Conservation (phyloP, 2,329 filamentous ascomycete species). For the Exutisphaerella laricina region DNA sequence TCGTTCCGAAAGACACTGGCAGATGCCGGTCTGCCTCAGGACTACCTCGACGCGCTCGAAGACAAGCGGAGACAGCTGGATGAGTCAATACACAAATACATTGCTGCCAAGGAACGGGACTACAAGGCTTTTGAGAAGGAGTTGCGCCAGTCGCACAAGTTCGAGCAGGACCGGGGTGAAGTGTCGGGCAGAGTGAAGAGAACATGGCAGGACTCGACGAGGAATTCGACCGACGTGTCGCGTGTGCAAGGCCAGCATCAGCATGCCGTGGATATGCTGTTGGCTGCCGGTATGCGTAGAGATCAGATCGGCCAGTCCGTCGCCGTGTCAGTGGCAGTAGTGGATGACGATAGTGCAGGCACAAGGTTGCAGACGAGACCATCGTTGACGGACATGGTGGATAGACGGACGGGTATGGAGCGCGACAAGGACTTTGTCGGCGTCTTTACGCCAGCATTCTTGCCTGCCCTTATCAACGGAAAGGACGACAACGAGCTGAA, state of each 20-base stretch:
- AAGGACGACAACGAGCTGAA: conserved; percentile 21
- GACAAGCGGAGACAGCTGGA: conserved; percentile 35
- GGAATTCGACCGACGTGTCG: conserved; percentile 10
- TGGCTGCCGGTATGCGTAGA: conserved; percentile 20
- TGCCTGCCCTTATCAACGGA: conserved; percentile 31
- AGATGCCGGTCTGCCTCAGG: conserved; percentile 25
- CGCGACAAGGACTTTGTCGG: conserved; percentile 33
- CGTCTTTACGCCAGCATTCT: conserved; percentile 34
- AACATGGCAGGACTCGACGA: conserved; percentile 6
- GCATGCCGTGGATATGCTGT: conserved; percentile 21
- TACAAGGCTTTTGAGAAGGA: conserved; percentile 35
- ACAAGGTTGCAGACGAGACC: conserved; percentile 13
- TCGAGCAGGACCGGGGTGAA: conserved; percentile 8
- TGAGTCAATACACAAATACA: conserved; percentile 36
- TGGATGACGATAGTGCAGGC: conserved; percentile 14
- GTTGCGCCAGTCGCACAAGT: conserved; percentile 21
- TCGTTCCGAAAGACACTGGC: conserved; percentile 19
- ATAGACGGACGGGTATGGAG: conserved; percentile 24
- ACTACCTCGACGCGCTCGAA: conserved; percentile 32
- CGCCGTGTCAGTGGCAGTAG: conserved; percentile 13
- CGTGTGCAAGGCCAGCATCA: conserved; percentile 11
- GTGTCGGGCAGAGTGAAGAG: not conserved
- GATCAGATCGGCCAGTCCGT: conserved; percentile 20
- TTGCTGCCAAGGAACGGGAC: conserved; percentile 35
- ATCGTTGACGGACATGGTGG: conserved; percentile 21